Conservation (phyloP, 371 early-diverging fungal species). For the Apophysomyces sp. region DNA sequence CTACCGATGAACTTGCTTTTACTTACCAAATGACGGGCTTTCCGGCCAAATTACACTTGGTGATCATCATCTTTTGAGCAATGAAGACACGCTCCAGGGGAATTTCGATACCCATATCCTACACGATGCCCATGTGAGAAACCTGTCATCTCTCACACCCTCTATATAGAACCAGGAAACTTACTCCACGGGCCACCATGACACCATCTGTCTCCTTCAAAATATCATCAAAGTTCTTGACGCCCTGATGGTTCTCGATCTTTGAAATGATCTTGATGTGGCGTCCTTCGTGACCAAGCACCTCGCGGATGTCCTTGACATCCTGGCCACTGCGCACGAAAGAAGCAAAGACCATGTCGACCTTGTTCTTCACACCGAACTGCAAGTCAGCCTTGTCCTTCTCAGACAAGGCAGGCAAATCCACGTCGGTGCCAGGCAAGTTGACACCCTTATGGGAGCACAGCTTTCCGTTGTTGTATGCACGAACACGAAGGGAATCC, state of each 20-base stretch:
- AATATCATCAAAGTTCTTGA: constrained; percentile 97
- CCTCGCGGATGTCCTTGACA: constrained; percentile 77
- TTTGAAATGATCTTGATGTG: constrained; percentile 94
- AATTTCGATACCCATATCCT: constrained; percentile 97
- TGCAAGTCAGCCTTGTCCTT: constrained; percentile 91
- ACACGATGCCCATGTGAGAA: neutral
- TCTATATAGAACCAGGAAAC: constrained; percentile 12
- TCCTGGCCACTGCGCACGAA: constrained; percentile 94
- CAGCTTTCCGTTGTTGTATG: constrained; percentile 76
- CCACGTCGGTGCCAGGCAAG: constrained; percentile 83
- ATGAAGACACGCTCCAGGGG: constrained; percentile 90
- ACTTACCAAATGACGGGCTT: constrained; percentile 92
- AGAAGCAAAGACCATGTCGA: constrained; percentile 97
- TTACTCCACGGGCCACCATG: constrained; percentile 97
- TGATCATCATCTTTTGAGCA: constrained; percentile 97
- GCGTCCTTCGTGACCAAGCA: constrained; percentile 77
- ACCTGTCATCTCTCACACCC: too few species aligned
- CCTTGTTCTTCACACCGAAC: constrained; percentile 92
- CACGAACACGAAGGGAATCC: constrained; percentile 69
- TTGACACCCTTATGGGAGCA: constrained; percentile 88
- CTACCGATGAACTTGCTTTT: neutral
- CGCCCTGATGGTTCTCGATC: constrained; percentile 96
- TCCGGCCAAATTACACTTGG: constrained; percentile 90
- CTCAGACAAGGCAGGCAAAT: constrained; percentile 91
- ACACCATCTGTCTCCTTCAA: constrained; percentile 94